phyloP scores from a whole-genome alignment of 768 basidiomycete species.

The Mycena haematopus region DNA sequence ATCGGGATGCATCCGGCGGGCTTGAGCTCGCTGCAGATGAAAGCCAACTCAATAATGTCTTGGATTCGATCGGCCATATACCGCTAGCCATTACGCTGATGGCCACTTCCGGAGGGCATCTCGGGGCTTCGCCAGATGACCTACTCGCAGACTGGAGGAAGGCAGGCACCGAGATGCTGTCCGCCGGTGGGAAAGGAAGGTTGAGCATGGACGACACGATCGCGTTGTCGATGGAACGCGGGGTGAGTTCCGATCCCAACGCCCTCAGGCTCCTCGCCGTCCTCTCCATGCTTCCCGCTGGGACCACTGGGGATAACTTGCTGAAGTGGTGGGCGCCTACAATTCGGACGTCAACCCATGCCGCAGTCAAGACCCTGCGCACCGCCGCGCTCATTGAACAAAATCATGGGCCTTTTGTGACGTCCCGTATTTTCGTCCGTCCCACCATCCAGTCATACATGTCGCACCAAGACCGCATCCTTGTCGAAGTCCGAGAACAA shows the following conservation, averaged over 20 bases:
- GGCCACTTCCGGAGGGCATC: conserved; percentile 33
- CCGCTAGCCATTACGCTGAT: conserved; percentile 44
- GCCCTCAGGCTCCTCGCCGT: conserved; percentile 4
- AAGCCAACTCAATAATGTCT: conserved; percentile 3
- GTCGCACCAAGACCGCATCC: conserved; percentile 18
- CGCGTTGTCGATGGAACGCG: not conserved
- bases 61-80: conserved; percentile 36
- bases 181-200: not conserved
- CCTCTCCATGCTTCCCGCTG: conserved; percentile 36
- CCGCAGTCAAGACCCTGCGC: conserved; percentile 18
- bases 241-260: not conserved
- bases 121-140: not conserved
- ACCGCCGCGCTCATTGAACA: conserved; percentile 11
- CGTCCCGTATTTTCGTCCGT: conserved; percentile 18
- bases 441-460: conserved; percentile 34
- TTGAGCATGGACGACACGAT: conserved; percentile 11
- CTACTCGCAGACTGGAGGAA: conserved; percentile 5
- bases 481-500: not conserved
- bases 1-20: too few species aligned
- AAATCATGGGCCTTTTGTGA: too few species aligned
- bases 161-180: conserved; percentile 8
- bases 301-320: conserved; percentile 28
- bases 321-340: conserved; percentile 14
- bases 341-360: not conserved
- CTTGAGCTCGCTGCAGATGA: not conserved